A percentile compares a stretch with the other conserved stretches of the same genome.
phyloP scores from a whole-genome alignment of 345 rosid species.

The Kandelia obovata region DNA sequence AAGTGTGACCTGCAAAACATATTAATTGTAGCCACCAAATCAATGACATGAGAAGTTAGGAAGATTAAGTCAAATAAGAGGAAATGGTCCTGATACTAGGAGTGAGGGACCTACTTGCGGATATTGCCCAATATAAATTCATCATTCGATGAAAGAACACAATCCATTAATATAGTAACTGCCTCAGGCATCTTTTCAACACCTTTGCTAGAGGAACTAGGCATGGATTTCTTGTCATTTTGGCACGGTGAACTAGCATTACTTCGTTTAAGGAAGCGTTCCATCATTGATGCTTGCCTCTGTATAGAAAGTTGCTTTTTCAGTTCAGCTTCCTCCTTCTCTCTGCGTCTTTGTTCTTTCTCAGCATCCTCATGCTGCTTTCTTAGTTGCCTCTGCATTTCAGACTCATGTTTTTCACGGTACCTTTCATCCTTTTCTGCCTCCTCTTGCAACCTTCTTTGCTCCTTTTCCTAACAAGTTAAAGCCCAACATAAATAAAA shows the following conservation, averaged over 20 bases:
- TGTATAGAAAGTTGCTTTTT: slow-evolving; percentile 55
- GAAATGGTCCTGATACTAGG: neutral
- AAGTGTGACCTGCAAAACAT: slow-evolving; percentile 54
- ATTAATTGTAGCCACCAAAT: slow-evolving; percentile 12
- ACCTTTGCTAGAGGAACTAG: slow-evolving; percentile 19
- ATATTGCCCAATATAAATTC: slow-evolving; percentile 45
- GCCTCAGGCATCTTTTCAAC: slow-evolving; percentile 37
- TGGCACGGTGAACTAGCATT: slow-evolving; percentile 37
- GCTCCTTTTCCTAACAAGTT: slow-evolving; percentile 63
- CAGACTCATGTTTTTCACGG: slow-evolving; percentile 61
- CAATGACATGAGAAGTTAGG: neutral
- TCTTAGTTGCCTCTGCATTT: slow-evolving; percentile 49
- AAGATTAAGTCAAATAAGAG: neutral
- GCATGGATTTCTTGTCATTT: slow-evolving; percentile 28
- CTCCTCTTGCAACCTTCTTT: slow-evolving; percentile 55
- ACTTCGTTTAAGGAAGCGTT: slow-evolving; percentile 65
- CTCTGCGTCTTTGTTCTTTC: slow-evolving; percentile 59
- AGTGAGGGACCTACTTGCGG: slow-evolving; percentile 45
- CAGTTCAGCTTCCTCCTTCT: slow-evolving; percentile 69
- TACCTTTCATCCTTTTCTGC: slow-evolving; percentile 49
- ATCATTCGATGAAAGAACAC: slow-evolving; percentile 46
- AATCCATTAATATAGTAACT: slow-evolving; percentile 52
- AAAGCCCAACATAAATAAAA: neutral
- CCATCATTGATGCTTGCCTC: slow-evolving; percentile 93
- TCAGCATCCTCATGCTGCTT: slow-evolving; percentile 84